Conservation (phyloP, 225 moss, liverwort and hornwort genomes). For the Sphagnum contortum region DNA sequence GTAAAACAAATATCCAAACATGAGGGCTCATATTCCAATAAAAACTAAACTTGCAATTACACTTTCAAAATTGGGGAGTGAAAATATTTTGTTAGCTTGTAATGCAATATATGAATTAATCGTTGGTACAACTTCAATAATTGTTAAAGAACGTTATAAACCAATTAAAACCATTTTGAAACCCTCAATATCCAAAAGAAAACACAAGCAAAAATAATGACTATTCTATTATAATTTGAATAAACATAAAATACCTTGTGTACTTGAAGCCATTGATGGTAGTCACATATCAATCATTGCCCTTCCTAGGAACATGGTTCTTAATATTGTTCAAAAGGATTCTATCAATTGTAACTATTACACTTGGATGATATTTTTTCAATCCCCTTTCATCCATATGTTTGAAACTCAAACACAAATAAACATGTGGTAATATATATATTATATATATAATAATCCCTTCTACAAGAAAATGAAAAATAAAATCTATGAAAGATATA, state of each 20-base stretch:
- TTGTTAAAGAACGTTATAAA: background rate
- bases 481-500: no score
- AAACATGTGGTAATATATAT: no score
- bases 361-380: no score
- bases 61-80: conserved; percentile 1
- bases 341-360: background rate
- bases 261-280: background rate
- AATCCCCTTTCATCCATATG: no score
- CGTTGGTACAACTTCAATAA: background rate
- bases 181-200: background rate
- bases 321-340: background rate
- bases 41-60: background rate
- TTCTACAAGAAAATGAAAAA: no score
- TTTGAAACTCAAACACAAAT: no score
- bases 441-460: no score
- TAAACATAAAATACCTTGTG: background rate
- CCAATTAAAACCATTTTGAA: background rate
- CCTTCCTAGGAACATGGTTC: background rate
- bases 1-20: background rate
- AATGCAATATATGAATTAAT: background rate
- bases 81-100: background rate
- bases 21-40: background rate
- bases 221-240: background rate
- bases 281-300: background rate
- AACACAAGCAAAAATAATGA: background rate